Evolutionary conservation across 805 yeast species (phyloP), one percentile per base, ranked within the genome.

Genomic region (Candida broadrunensis): DNA sequence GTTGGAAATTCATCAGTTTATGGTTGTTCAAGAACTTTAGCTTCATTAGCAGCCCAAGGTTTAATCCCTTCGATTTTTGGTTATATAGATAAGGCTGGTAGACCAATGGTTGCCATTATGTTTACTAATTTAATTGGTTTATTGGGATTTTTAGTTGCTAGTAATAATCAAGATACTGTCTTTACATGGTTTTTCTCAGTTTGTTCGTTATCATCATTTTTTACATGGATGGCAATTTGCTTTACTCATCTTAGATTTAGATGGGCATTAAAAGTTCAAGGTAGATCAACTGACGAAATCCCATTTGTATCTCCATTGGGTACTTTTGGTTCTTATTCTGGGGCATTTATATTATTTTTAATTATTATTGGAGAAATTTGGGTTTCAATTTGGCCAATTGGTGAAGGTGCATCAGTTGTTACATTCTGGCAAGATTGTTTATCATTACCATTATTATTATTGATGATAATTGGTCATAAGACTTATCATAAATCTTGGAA

Each of bases 1-100:
- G 89, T 83, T 38, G 89, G 88, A 55, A 84, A 83, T 67, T 79
- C 88, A 19, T 77, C 89, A 3, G 78, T 83, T 26, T 85, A 75
- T 56, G 85, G 83, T 20, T 77, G 81, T 44, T 82, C 88, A 35
- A 77, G 91, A 72, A 72, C 88, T 13, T 54, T 85, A 42, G 80
- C 79, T 29, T 76, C 88, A 5, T 67, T 85, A 53, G 82, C 88
- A 16, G 80, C 77, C 41, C 86, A 82, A 61, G 85, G 87, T 7
- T 76, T 77, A 53, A 83, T 81, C 42, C 90, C 90, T 15, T 43
- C 47, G 18, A 42, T 56, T 38, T 65, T 69, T 43, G 67, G 62
- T 36, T 69, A 64, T 55, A 66, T 69, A 39, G 75, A 69, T 54
- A 58, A 60, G 49, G 54, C 49, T 23, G 75, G 73, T 25, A 60